A percentile compares a stretch with the other conserved stretches of the same genome.
phyloP scores from a whole-genome alignment of 352 stramenopile genomes.

The Phytophthora constricta region DNA sequence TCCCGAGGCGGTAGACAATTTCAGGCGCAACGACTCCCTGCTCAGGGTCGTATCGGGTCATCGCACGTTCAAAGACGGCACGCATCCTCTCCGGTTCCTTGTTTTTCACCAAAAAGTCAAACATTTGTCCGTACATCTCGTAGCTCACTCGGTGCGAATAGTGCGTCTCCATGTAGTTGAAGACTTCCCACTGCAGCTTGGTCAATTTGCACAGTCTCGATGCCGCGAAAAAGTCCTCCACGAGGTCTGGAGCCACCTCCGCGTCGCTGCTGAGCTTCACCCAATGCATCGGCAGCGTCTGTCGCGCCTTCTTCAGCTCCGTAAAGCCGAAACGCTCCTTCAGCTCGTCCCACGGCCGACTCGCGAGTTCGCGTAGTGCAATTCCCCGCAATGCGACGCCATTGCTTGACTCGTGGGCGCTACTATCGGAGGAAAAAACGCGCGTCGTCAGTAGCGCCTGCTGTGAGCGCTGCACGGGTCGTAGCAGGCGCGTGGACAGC shows the following conservation, averaged over 20 bases:
- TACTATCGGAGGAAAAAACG: conserved; percentile 17
- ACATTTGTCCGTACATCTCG: conserved; percentile 55
- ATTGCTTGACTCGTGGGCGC: conserved; percentile 6
- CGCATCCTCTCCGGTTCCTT: conserved; percentile 32
- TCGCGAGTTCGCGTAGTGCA: conserved; percentile 41
- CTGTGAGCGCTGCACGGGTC: not conserved
- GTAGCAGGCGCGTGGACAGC: not conserved
- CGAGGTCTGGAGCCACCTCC: conserved; percentile 23
- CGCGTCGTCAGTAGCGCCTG: not conserved
- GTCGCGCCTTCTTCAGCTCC: conserved; percentile 32
- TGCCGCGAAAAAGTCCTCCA: conserved; percentile 46
- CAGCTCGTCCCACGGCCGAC: conserved; percentile 36
- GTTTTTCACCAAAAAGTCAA: conserved; percentile 35
- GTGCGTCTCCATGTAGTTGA: conserved; percentile 49
- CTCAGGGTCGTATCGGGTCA: conserved; percentile 34
- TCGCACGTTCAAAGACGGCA: conserved; percentile 40
- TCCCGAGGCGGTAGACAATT: conserved; percentile 68
- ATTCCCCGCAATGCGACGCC: conserved; percentile 34
- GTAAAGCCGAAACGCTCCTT: conserved; percentile 27
- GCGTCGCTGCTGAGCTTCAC: conserved; percentile 17
- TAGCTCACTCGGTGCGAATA: conserved; percentile 41
- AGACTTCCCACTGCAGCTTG: conserved; percentile 42
- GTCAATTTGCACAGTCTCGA: conserved; percentile 31
- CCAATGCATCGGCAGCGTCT: conserved; percentile 38
- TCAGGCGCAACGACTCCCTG: conserved; percentile 38